A percentile compares a stretch with the other conserved stretches of the same genome.
Evolutionary conservation across 2,329 filamentous ascomycete genomes (phyloP).

Genomic region (Fusarium mangiferae): DNA sequence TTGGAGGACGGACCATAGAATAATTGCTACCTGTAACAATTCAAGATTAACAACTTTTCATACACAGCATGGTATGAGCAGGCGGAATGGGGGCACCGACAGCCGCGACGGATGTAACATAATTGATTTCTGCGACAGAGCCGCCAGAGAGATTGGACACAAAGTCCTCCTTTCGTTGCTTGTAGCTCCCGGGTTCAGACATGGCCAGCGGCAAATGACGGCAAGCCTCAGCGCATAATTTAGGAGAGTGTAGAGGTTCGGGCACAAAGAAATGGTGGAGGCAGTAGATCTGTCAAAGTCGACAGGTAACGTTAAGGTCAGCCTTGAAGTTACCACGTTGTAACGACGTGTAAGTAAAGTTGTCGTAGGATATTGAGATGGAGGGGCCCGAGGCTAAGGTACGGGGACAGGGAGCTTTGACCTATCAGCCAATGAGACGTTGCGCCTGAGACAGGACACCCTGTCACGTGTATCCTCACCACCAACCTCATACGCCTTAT

Average conservation of each 20-base stretch:
- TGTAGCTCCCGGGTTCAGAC: conserved; percentile 71
- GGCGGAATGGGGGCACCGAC: conserved; percentile 59
- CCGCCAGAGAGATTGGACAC: conserved; percentile 92
- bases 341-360: background rate
- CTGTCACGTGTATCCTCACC: conserved; percentile 24
- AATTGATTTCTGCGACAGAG: conserved; percentile 84
- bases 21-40: conserved; percentile 72
- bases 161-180: conserved; percentile 92
- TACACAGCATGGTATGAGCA: background rate
- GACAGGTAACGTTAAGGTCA: conserved; percentile 32
- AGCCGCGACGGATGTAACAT: conserved; percentile 84
- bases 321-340: conserved; percentile 28
- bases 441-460: conserved; percentile 4
- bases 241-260: background rate
- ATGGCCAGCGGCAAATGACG: conserved; percentile 42
- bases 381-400: conserved; percentile 6
- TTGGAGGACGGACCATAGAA: conserved; percentile 92
- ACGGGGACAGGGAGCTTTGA: background rate
- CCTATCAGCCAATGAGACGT: conserved; percentile 32
- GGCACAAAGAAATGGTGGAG: conserved; percentile 7
- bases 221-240: conserved; percentile 27
- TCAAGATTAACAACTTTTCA: conserved; percentile 25
- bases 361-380: conserved; percentile 3
- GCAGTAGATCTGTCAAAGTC: conserved; percentile 37
- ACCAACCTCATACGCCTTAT: background rate